These are phyloP conservation scores for Xylariaceae sp. DNA, from an alignment of 2,329 filamentous ascomycete species.

Conservation along the genomic window DNA sequence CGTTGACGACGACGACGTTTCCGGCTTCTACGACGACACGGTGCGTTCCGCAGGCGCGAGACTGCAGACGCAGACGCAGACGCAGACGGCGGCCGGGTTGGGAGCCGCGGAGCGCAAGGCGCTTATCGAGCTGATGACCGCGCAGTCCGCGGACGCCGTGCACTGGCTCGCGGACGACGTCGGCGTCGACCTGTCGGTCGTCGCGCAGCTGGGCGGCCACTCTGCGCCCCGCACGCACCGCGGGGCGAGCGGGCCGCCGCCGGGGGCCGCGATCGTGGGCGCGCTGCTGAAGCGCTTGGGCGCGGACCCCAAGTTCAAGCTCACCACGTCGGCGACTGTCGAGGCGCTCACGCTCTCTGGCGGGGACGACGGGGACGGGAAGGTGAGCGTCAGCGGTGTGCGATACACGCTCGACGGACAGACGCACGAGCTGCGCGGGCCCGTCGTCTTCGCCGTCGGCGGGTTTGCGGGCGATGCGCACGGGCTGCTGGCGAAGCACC, in stretches of 20 bases:
- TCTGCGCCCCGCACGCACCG: constrained; percentile 62
- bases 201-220: constrained; percentile 66
- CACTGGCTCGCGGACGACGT: constrained; percentile 63
- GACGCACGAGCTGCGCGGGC: constrained; percentile 51
- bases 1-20: constrained; percentile 59
- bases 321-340: constrained; percentile 60
- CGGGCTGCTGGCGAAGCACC: constrained; percentile 60
- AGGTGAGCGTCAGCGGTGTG: constrained; percentile 54
- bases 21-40: constrained; percentile 53
- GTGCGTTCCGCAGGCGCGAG: constrained; percentile 59
- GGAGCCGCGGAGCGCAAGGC: constrained; percentile 45
- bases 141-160: constrained; percentile 54
- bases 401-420: constrained; percentile 49
- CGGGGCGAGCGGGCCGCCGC: constrained; percentile 60
- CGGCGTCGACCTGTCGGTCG: constrained; percentile 62
- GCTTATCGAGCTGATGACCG: constrained; percentile 56
- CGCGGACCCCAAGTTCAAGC: constrained; percentile 54
- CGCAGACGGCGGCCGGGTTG: constrained; percentile 33
- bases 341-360: constrained; percentile 47
- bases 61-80: constrained; percentile 34
- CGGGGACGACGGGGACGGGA: constrained; percentile 35
- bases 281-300: constrained; percentile 59
- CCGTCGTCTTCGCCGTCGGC: constrained; percentile 65
- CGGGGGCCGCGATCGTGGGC: constrained; percentile 63
- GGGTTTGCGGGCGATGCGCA: constrained; percentile 67